Base-by-base conservation (phyloP, 2,329 filamentous ascomycete genomes). In the Fusarium sacchari region DNA sequence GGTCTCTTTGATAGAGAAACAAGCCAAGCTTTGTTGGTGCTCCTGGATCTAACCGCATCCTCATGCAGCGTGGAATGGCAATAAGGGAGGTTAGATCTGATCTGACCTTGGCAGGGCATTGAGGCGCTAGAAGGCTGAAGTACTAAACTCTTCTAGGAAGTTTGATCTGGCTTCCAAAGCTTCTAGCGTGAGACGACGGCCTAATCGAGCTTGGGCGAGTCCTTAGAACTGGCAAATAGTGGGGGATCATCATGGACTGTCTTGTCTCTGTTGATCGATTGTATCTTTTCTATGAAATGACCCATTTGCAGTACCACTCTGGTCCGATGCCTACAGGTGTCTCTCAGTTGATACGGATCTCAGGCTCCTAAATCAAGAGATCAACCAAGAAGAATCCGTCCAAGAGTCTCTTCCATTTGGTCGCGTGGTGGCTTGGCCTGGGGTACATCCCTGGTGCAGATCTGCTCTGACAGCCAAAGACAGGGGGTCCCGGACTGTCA, bases 111-210 rank as follows among this genome's bases (percentile, higher is more conserved):
- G 46, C 60, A 42, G 28, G 22, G 22, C 40, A 36, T 46, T 37
- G 18, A 20, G 36, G 32, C 34, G 20, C 46, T 55, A n/a, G 30
- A 40, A 34, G 24, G 36, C 44, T 68, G n/a, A 17, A 20, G 18
- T 50, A 26, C 71, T 73, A 71, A 55, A 62, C 61, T 46, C 22
- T 71, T 73, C 47, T 76, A 6, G 39, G 67, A 64, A 71, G 57
- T n/a, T 15, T n/a, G 20, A 57, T 32, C 28, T 44, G 30, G 22
- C 40, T 74, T 76, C 65, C 26, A 60, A 67, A 73, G 69, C 49
- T 78, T 77, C 76, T 78, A 78, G 76, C 76, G 76, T 56, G 46
- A 67, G 69, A 71, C 50, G 20, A 34, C n/a, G 17, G 26, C 58
- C 71, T 18, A 63, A 68, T 69, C 50, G 47, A 71, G 65, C 26